These are phyloP conservation scores for Escallonia herrerae DNA, from an alignment of 129 eudicot genomes.

Conservation along the genomic window DNA sequence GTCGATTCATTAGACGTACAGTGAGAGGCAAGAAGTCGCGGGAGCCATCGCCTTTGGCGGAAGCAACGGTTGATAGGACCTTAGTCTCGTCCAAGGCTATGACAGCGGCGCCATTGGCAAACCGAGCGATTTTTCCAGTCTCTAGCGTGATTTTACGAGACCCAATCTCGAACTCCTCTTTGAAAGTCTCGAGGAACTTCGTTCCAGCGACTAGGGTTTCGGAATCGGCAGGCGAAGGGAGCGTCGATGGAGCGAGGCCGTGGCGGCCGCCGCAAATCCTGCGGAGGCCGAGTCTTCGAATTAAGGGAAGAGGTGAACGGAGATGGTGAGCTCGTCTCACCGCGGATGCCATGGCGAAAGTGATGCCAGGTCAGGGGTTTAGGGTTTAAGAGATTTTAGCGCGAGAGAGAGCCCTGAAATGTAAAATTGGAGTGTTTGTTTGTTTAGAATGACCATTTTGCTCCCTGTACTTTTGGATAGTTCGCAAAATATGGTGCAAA, in stretches of 20 bases:
- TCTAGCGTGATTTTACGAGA: slow-evolving; percentile 52
- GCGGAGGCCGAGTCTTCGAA: slow-evolving; percentile 26
- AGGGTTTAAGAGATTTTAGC: slow-evolving; percentile 39
- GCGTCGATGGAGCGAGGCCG: slow-evolving; percentile 24
- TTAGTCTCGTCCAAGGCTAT: slow-evolving; percentile 78
- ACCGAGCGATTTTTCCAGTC: slow-evolving; percentile 87
- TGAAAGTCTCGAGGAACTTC: slow-evolving; percentile 65
- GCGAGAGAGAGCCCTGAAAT: background rate
- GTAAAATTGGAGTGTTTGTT: background rate
- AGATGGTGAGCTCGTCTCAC: slow-evolving; percentile 40
- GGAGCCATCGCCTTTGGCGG: slow-evolving; percentile 42
- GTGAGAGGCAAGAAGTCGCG: slow-evolving; percentile 89
- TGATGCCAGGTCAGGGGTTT: slow-evolving; percentile 13
- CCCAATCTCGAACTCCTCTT: slow-evolving; percentile 81
- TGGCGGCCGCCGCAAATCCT: slow-evolving; percentile 43
- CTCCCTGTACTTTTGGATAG: too few relatives aligned
- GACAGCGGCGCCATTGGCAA: slow-evolving; percentile 85
- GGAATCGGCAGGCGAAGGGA: slow-evolving; percentile 21
- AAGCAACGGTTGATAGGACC: slow-evolving; percentile 77
- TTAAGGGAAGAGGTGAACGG: slow-evolving; percentile 33
- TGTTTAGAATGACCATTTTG: too few relatives aligned
- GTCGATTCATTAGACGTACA: slow-evolving; percentile 27
- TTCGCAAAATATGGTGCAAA: too few relatives aligned
- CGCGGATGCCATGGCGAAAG: slow-evolving; percentile 46
- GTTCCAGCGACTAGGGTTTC: slow-evolving; percentile 32